These are phyloP conservation scores for Pholiota adiposa DNA, from an alignment of 1,284 basidiomycete species.

Conservation along the genomic window DNA sequence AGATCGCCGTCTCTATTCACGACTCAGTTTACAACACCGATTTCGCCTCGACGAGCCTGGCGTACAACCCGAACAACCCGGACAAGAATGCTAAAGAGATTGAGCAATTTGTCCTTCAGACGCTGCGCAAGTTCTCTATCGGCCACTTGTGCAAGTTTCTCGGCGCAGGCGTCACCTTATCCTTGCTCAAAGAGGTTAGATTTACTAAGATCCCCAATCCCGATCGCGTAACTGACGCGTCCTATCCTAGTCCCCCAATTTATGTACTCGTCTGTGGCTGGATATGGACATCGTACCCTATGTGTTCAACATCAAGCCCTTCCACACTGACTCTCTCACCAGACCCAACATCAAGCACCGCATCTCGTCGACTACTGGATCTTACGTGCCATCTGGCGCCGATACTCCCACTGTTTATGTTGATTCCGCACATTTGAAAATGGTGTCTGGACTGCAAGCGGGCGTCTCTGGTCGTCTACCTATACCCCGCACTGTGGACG, in stretches of 20 bases:
- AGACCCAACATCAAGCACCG: constrained; percentile 78
- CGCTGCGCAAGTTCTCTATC: constrained; percentile 67
- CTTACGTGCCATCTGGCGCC: constrained; percentile 71
- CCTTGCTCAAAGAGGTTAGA: constrained; percentile 45
- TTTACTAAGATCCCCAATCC: constrained; percentile 14
- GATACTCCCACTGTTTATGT: constrained; percentile 75
- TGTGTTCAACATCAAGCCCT: constrained; percentile 83
- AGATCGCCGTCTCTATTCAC: constrained; percentile 77
- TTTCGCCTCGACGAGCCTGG: constrained; percentile 59
- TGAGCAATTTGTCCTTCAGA: constrained; percentile 61
- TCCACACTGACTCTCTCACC: constrained; percentile 76
- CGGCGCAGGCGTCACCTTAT: constrained; percentile 53
- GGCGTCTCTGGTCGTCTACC: constrained; percentile 63
- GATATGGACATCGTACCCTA: constrained; percentile 78
- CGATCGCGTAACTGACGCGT: constrained; percentile 23
- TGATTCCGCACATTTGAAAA: constrained; percentile 51
- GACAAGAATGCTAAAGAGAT: constrained; percentile 60
- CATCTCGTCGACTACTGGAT: constrained; percentile 75
- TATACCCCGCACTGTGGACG: constrained; percentile 76
- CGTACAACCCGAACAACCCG: constrained; percentile 50
- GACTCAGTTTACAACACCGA: constrained; percentile 84
- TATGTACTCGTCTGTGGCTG: constrained; percentile 79
- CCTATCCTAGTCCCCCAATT: constrained; percentile 60
- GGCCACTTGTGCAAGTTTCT: constrained; percentile 85
- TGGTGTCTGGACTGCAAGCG: constrained; percentile 45